Percentiles rank a stretch among this genome's conserved stretches.
Evolutionary conservation across 495 filamentous ascomycete species (phyloP).

Genomic region (Aspergillus wentii): DNA sequence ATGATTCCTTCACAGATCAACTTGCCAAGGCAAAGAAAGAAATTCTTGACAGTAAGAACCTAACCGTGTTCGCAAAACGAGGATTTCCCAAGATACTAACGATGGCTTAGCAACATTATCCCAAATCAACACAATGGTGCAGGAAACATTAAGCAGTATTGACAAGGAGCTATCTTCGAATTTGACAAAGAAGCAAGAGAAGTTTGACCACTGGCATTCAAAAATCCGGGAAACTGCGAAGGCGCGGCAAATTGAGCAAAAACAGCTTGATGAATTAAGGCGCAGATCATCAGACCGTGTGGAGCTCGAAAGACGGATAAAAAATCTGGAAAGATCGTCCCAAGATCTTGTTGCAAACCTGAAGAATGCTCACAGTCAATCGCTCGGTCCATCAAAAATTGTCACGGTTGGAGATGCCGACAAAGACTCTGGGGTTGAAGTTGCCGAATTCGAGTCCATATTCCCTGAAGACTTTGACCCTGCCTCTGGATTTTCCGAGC

Average conservation of each 20-base stretch:
- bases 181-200: conserved; percentile 73
- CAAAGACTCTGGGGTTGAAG: conserved; percentile 43
- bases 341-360: conserved; percentile 39
- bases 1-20: conserved; percentile 59
- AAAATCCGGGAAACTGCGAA: conserved; percentile 76
- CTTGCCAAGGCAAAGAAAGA: conserved; percentile 46
- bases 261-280: conserved; percentile 61
- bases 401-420: conserved; percentile 50
- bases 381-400: conserved; percentile 23
- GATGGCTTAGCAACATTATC: conserved; percentile 58
- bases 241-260: conserved; percentile 68
- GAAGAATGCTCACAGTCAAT: conserved; percentile 23
- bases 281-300: conserved; percentile 52
- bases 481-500: conserved; percentile 30
- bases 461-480: conserved; percentile 34
- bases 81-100: conserved; percentile 17
- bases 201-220: conserved; percentile 70
- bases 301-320: conserved; percentile 55
- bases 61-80: background rate
- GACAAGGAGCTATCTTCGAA: conserved; percentile 70
- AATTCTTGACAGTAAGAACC: conserved; percentile 35
- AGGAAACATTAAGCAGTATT: conserved; percentile 57
- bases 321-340: conserved; percentile 53
- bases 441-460: conserved; percentile 26
- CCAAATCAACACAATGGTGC: conserved; percentile 37